Percentiles rank a stretch among this genome's conserved stretches.
phyloP scores from a whole-genome alignment of 1,284 basidiomycete genomes.

The Ustilago sp. region DNA sequence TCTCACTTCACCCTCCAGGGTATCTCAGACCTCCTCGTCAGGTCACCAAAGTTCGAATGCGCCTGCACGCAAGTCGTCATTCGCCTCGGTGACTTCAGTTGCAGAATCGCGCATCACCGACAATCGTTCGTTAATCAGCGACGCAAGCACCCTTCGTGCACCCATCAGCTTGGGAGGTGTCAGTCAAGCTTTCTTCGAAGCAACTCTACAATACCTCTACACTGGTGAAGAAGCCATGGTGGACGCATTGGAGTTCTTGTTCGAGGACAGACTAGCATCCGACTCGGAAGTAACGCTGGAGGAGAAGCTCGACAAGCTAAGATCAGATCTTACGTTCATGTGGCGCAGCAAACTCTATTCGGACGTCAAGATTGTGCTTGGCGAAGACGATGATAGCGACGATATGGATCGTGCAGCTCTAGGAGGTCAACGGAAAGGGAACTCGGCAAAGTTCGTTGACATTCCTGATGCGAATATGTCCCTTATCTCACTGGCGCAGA shows the following conservation, averaged over 20 bases:
- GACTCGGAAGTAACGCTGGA: slow-evolving; percentile 74
- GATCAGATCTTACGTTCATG: slow-evolving; percentile 69
- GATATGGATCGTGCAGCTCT: not conserved
- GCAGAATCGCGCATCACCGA: slow-evolving; percentile 25
- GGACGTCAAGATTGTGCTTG: slow-evolving; percentile 60
- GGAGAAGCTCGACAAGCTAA: slow-evolving; percentile 84
- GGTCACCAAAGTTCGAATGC: not conserved
- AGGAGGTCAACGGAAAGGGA: slow-evolving; percentile 5
- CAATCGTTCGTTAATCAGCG: slow-evolving; percentile 35
- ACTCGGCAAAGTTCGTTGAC: slow-evolving; percentile 23
- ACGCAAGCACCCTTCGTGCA: slow-evolving; percentile 47
- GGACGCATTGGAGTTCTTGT: slow-evolving; percentile 61
- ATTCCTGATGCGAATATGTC: slow-evolving; percentile 60
- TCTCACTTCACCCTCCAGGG: slow-evolving; percentile 18
- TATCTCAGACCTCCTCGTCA: slow-evolving; percentile 27
- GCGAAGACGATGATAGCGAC: slow-evolving; percentile 25
- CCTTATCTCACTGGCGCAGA: slow-evolving; percentile 45
- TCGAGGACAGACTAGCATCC: slow-evolving; percentile 49
- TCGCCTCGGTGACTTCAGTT: slow-evolving; percentile 31
- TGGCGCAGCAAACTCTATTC: slow-evolving; percentile 66
- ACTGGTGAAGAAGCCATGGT: slow-evolving; percentile 61
- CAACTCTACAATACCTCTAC: slow-evolving; percentile 61
- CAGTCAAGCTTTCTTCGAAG: slow-evolving; percentile 57
- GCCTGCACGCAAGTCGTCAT: slow-evolving; percentile 32
- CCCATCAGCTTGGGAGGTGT: slow-evolving; percentile 54